Base-by-base conservation (phyloP, 2,329 filamentous ascomycete genomes). In the Seiridium unicorne region DNA sequence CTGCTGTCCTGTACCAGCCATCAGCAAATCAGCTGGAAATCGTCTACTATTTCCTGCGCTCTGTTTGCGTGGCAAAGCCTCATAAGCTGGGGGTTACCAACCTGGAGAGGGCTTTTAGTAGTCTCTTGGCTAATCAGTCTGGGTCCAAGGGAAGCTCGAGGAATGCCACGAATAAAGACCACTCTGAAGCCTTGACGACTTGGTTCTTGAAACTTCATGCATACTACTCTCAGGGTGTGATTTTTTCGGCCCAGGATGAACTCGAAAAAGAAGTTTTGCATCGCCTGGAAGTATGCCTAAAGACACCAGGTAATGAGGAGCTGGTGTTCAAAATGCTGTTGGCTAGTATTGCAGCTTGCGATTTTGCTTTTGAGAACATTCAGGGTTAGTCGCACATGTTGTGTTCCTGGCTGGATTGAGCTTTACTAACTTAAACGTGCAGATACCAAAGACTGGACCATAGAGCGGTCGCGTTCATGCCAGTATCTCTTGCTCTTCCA, bases 191-290 rank as follows among this genome's bases (percentile, higher is more conserved):
- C 42, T 83, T 97, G 59, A 80, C 89, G 51, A 85, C 87, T 56
- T 95, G 93, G 89, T 96, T 97, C 68, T 84, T 94, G 61, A 88
- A 90, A 66, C 83, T 97, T 48, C 94, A 97, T 72, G 92, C 92
- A 53, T 87, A 89, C 70, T 94, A 91, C 73, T 94, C 90, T 75
- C 88, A 88, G 62, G 93, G 92, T 38, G 82, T 89, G 61, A 83
- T 87, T 49, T 93, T 95, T 67, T 77, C 86, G 1, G 87, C 89
- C 62, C 90, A 93, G 64, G 85, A 89, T 58, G 93, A 96, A 71
- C 79, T 97, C 35, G 93, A 97, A 74, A 87, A 87, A 60, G 92
- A 97, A 72, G 90, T 98, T 10, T 80, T 97, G 62, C 88, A 89
- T 66, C 89, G 93, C 55, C 78, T 97, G 44, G 84, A 88, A 53